Conservation (phyloP, 179 eudicot genomes). For the Beta corolliflora region DNA sequence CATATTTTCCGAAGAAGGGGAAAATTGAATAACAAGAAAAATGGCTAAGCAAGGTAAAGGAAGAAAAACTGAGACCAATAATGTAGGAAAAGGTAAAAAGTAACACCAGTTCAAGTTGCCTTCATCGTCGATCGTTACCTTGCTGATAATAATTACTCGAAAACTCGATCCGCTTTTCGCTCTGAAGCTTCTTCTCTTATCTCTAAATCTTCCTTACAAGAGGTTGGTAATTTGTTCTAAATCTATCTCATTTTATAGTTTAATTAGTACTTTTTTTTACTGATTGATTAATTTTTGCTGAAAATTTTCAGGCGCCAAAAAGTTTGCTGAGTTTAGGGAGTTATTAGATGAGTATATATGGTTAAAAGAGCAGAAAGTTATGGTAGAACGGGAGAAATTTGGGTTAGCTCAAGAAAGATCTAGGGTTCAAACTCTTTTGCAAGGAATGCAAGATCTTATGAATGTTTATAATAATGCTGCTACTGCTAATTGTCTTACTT, state of each 20-base stretch:
- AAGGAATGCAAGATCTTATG: slow-evolving; percentile 78
- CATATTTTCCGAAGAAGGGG: no score
- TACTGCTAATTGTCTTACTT: slow-evolving; percentile 25
- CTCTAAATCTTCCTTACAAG: slow-evolving; percentile 49
- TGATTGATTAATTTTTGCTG: not conserved
- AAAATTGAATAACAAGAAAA: not conserved
- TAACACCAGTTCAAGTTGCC: slow-evolving; percentile 79
- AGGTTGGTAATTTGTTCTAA: slow-evolving; percentile 39
- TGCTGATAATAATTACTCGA: slow-evolving; percentile 56
- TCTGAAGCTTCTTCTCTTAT: slow-evolving; percentile 66
- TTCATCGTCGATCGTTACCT: slow-evolving; percentile 86
- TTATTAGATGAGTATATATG: slow-evolving; percentile 75
- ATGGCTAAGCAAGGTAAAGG: slow-evolving; percentile 54
- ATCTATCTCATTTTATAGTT: not conserved
- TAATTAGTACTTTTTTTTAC: not conserved
- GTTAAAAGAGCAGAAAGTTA: slow-evolving; percentile 72
- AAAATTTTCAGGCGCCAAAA: slow-evolving; percentile 50
- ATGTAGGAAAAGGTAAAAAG: slow-evolving; percentile 64
- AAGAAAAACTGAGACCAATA: slow-evolving; percentile 30
- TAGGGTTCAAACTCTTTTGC: slow-evolving; percentile 63
- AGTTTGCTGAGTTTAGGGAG: slow-evolving; percentile 64
- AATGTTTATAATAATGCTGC: slow-evolving; percentile 50
- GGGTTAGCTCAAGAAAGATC: slow-evolving; percentile 57
- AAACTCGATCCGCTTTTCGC: slow-evolving; percentile 59
- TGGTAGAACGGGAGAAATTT: slow-evolving; percentile 58